Evolutionary conservation across 2,329 filamentous ascomycete species (phyloP), one percentile per base, ranked within the genome.

Genomic region (Incumbomyces lentus): DNA sequence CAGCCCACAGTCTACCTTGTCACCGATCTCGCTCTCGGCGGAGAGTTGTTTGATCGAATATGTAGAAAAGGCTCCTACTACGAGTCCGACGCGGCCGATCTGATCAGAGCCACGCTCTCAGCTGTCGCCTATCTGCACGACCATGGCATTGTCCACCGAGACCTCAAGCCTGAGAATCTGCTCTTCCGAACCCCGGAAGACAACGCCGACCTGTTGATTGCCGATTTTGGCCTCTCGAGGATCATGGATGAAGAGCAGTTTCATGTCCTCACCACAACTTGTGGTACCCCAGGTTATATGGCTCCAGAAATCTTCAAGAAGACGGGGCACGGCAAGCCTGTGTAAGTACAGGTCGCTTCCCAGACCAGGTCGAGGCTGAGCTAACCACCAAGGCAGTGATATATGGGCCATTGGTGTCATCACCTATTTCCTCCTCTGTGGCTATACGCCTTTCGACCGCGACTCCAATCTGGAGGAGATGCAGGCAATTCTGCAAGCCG

Each of bases 241-340:
- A 95, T 98, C 68, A 96, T 98, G 90, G 92, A 98, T 62, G 92
- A 96, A 68, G 88, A 95, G 67, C 86, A 95, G 63, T 96, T 96
- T 66, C 92, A 96, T 63, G 90, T 96, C 26, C 71, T 98, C 52
- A 98, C 92, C 10, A 98, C 92, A 0, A 98, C 92, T 1, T 98
- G 92, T 64, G 92, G 92, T 49, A 98, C 92, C 1, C 92, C 92
- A 2, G 92, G 92, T 40, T 98, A 98, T 68, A 98, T 98, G 92
- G 92, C 92, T 2, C 92, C 92, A 17, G 92, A 98, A 65, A 98
- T 98, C 60, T 98, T 98, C 71, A 95, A 95, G 67, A 98, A 98
- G 73, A 89, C 84, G 6, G 92, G 92, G 19, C 92, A 98, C 64
- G 92, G 92, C 53, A 98, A 96, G 68, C 89, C 92, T 57, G 92